phyloP scores from a whole-genome alignment of 2,329 filamentous ascomycete species.

The Domatiomyces globalis region DNA sequence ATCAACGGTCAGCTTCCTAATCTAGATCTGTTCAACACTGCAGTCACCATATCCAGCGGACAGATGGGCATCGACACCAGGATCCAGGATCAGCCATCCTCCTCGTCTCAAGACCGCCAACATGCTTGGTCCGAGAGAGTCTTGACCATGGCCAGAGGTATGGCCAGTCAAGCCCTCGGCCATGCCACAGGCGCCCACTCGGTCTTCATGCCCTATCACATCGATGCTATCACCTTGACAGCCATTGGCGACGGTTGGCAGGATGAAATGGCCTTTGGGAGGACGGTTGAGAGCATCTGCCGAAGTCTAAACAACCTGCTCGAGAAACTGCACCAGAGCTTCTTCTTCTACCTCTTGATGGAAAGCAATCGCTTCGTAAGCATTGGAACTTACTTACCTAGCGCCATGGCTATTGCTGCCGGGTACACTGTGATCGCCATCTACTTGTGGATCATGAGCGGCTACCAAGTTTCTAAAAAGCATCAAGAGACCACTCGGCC shows the following conservation, averaged over 20 bases:
- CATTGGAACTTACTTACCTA: slow-evolving; percentile 92
- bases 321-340: slow-evolving; percentile 94
- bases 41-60: slow-evolving; percentile 69
- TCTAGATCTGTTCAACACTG: slow-evolving; percentile 87
- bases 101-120: slow-evolving; percentile 41
- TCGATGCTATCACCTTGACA: slow-evolving; percentile 87
- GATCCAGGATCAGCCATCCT: slow-evolving; percentile 62
- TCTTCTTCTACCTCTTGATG: slow-evolving; percentile 97
- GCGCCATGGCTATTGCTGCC: slow-evolving; percentile 88
- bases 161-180: slow-evolving; percentile 81
- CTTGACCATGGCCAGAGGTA: slow-evolving; percentile 76
- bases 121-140: slow-evolving; percentile 71
- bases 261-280: slow-evolving; percentile 90
- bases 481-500: slow-evolving; percentile 9
- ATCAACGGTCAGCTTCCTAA: slow-evolving; percentile 93
- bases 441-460: slow-evolving; percentile 82
- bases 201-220: slow-evolving; percentile 92
- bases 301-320: slow-evolving; percentile 90
- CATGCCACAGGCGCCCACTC: slow-evolving; percentile 84
- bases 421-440: slow-evolving; percentile 96
- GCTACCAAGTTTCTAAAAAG: slow-evolving; percentile 31
- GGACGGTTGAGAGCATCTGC: slow-evolving; percentile 79
- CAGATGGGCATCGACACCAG: slow-evolving; percentile 82
- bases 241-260: slow-evolving; percentile 88
- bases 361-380: slow-evolving; percentile 86